Evolutionary conservation across 306 rosid species (phyloP), one percentile per base, ranked within the genome.

Genomic region (Nissolia schottii): DNA sequence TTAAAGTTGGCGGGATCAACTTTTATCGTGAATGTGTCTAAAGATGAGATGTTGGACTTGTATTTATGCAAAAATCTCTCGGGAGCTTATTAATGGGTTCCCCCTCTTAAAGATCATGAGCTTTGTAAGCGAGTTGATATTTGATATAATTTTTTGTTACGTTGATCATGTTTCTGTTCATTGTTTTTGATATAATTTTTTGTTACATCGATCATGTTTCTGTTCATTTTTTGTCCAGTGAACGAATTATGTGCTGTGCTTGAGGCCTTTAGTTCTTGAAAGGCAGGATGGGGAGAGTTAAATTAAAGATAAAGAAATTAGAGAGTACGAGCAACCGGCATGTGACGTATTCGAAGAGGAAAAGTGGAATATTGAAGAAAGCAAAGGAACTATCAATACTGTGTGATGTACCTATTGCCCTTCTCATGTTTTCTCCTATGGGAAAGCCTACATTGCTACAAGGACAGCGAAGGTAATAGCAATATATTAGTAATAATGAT

Each of bases 271-370:
- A 40, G 7, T 79, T 23, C 20, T 79, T 64, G 59, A 54, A 45
- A 73, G 80, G 64, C 84, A 91, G 89, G 83, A 91, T 91, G 97
- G 95, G 97, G 28, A 88, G 95, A 84, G 95, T 87, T 64, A 91
- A 88, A 73, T 77, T 91, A 41, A 91, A 87, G 86, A 86, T 87
- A 70, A 88, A 91, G 87, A 91, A 87, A 77, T 77, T 91, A 37
- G 97, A 91, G 81, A 91, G 85, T 82, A 80, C 74, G 18, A 86
- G 87, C 80, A 88, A 86, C 64, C 69, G 95, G 0, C 95, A 88
- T 48, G 92, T 86, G 70, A 88, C 97, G 35, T 91, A 83, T 80
- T 86, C 92, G 0, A 91, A 91, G 51, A 38, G 95, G 31, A 85
- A 85, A 77, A 81, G 79, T 77, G 95, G 97, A 32, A 91, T 91